A percentile compares a stretch with the other conserved stretches of the same genome.
Conservation (phyloP, 148 eudicot species). For the Nyssa sinensis region DNA sequence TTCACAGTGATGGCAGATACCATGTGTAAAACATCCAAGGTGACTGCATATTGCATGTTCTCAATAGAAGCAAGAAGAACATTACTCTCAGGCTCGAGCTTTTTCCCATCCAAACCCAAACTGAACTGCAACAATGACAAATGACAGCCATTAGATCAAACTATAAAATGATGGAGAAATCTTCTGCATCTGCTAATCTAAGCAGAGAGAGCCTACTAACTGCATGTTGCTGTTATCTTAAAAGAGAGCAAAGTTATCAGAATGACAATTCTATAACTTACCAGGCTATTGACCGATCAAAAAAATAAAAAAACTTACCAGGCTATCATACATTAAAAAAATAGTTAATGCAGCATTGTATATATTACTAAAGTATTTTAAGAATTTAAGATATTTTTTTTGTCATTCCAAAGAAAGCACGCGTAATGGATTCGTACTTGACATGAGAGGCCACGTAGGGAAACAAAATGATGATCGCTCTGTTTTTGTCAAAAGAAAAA, state of each 20-base stretch:
- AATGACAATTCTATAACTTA: not conserved
- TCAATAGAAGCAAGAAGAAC: constrained; percentile 79
- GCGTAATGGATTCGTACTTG: not conserved
- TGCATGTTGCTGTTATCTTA: no score
- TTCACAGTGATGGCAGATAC: constrained; percentile 30
- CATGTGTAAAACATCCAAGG: constrained; percentile 67
- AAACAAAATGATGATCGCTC: not conserved
- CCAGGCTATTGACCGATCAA: not conserved
- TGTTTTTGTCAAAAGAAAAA: no score
- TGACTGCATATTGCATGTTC: constrained; percentile 80
- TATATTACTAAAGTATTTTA: not conserved
- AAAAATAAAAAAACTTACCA: not conserved
- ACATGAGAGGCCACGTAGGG: not conserved
- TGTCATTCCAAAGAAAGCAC: constrained; percentile 9
- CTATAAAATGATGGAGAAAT: not conserved
- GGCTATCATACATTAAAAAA: not conserved
- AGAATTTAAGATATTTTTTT: not conserved
- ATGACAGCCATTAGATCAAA: constrained; percentile 4
- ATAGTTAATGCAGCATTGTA: not conserved
- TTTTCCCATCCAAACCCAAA: constrained; percentile 65
- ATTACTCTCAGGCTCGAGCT: constrained; percentile 70
- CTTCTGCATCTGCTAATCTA: not conserved
- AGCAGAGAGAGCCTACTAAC: not conserved
- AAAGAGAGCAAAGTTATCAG: not conserved
- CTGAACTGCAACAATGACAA: constrained; percentile 39